Percentiles rank a stretch among this genome's conserved stretches.
Conservation (phyloP, 108 stramenopile species). For the Nannochloropsis salina region DNA sequence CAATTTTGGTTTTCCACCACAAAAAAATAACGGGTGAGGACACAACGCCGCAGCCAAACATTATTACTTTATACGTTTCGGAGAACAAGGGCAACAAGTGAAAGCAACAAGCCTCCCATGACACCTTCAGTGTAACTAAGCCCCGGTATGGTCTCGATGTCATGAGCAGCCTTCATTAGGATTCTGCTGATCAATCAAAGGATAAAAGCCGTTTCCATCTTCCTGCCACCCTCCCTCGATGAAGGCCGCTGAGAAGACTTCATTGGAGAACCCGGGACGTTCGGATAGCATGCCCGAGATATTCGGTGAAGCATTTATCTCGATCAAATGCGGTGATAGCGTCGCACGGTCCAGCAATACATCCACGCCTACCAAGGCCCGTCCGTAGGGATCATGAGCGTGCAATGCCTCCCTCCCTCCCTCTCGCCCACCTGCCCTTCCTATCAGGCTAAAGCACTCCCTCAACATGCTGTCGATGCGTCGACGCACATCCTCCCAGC, state of each 20-base stretch:
- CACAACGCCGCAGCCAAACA: no score
- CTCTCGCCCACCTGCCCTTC: not conserved
- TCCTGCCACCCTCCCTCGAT: not conserved
- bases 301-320: constrained; percentile 1
- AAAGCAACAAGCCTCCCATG: no score
- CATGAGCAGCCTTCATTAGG: no score
- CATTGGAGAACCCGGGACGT: not conserved
- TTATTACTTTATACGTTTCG: no score
- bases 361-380: constrained; percentile 5
- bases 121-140: no score
- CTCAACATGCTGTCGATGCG: not conserved
- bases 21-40: no score
- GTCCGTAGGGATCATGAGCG: not conserved
- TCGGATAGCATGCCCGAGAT: not conserved
- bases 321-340: not conserved
- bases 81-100: no score
- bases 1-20: no score
- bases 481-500: not conserved
- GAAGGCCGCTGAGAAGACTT: constrained; percentile 3
- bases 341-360: constrained; percentile 7
- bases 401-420: not conserved
- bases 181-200: not conserved
- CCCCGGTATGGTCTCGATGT: no score
- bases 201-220: not conserved
- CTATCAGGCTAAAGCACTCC: not conserved